Base-by-base conservation (phyloP, 306 rosid species). In the Cicer chorassanicum region DNA sequence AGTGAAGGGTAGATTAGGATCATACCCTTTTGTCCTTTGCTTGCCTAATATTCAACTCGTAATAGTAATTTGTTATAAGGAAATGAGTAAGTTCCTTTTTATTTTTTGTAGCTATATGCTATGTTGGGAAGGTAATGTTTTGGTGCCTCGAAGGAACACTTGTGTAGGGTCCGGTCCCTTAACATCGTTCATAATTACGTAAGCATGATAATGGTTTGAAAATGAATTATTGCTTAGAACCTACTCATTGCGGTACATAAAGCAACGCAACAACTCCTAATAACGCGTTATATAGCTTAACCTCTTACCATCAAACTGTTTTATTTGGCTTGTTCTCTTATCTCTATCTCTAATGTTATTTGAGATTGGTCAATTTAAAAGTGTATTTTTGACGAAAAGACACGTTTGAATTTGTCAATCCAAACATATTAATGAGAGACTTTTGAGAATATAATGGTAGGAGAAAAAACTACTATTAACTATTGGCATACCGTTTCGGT, bases 141-240 rank as follows among this genome's bases (percentile, higher is more conserved):
- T 71, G 39, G 16, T 65, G 16, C 16, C 24, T 65, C 6, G 8
- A 36, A 16, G 71, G 54, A 65, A 72, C 43, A 14, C 29, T 62
- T 41, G 72, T 69, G 9, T 66, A 49, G 40, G 68, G 73, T 39
- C 48, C 55, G 61, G 72, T 79, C 70, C 78, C 65, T 51, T 68
- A 36, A 41, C 14, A 24, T 36, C 38, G 24, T 67, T 16, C 71
- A 80, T 66, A 48, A 67, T 71, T 53, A 40, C 45, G 68, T 41
- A 38, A 64, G 21, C 51, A 72, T 50, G 57, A 60, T 45, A 15
- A 48, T 70, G 44, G 53, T 8, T 40, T 76, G 75, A 73, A 77
- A 76, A 65, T 2, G 24, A 62, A 49, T 19, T 16, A 72, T 68
- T 82, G 66, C 92, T 86, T 89, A 63, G 68, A 84, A 45, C 36